Percentiles rank a stretch among this genome's conserved stretches.
Evolutionary conservation across 441 rosid species (phyloP).

Genomic region (Mallotus repandus): DNA sequence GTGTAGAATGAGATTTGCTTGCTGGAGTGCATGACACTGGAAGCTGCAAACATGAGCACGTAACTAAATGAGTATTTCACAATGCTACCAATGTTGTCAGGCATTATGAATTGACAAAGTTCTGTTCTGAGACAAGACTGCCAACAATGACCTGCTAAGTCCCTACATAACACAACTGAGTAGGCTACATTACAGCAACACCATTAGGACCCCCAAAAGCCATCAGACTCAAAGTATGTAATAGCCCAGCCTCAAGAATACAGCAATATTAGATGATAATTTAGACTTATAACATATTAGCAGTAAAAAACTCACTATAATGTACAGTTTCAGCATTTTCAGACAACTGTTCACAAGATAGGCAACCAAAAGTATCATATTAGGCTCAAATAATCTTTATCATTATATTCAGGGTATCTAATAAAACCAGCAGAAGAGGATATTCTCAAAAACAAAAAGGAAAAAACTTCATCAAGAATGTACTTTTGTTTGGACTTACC

Average conservation of each 20-base stretch:
- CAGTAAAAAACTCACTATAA: not conserved
- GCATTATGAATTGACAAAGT: not conserved
- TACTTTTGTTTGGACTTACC: constrained; percentile 34
- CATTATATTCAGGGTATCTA: not conserved
- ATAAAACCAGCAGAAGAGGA: not conserved
- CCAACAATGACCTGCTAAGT: not conserved
- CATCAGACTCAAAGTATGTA: not conserved
- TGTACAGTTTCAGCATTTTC: not conserved
- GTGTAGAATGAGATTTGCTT: constrained; percentile 37
- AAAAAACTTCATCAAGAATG: not conserved
- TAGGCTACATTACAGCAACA: not conserved
- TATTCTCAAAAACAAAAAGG: not conserved
- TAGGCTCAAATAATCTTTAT: not conserved
- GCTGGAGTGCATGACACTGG: constrained; percentile 41
- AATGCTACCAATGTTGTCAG: not conserved
- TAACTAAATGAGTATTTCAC: not conserved
- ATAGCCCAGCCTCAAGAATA: not conserved
- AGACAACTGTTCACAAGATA: not conserved
- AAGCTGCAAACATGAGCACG: constrained; percentile 46
- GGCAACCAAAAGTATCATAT: not conserved
- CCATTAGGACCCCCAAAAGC: not conserved
- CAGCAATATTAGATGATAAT: not conserved
- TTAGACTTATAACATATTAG: not conserved
- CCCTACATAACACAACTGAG: not conserved
- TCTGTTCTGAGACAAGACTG: not conserved